Conservation (phyloP, 2,329 filamentous ascomycete species). For the Pseudogymnoascus sp. region DNA sequence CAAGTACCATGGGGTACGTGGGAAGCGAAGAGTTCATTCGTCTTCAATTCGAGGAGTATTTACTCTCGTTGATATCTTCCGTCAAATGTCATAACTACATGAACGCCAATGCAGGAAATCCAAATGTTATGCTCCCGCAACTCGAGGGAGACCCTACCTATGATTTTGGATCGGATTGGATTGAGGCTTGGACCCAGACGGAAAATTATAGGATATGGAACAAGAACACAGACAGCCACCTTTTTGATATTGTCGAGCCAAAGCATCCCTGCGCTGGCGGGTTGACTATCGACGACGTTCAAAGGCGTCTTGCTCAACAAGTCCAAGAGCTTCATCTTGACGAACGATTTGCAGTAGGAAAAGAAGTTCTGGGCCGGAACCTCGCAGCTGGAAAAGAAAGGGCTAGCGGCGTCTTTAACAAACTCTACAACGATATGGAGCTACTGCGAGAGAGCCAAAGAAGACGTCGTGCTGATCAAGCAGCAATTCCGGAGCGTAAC, state of each 20-base stretch:
- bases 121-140: constrained; percentile 52
- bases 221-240: constrained; percentile 67
- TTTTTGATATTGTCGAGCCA: constrained; percentile 92
- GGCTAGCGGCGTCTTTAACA: constrained; percentile 78
- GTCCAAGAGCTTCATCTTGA: constrained; percentile 91
- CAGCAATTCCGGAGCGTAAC: constrained; percentile 22
- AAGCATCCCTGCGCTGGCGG: constrained; percentile 89
- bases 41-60: constrained; percentile 93
- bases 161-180: constrained; percentile 78
- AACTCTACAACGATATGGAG: constrained; percentile 86
- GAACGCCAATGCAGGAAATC: constrained; percentile 42
- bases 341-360: constrained; percentile 74
- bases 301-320: constrained; percentile 80
- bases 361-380: constrained; percentile 80
- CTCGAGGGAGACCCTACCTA: constrained; percentile 73
- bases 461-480: constrained; percentile 50
- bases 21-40: constrained; percentile 97
- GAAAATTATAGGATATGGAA: constrained; percentile 91
- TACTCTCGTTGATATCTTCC: constrained; percentile 77
- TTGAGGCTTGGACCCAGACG: constrained; percentile 79
- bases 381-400: constrained; percentile 82
- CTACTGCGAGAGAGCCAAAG: constrained; percentile 65
- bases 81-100: constrained; percentile 80
- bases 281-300: constrained; percentile 87
- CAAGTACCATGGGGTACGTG: constrained; percentile 90